Evolutionary conservation across 345 rosid genomes (phyloP), one percentile per base, ranked within the genome.

Genomic region (Hibiscus tridactylites): DNA sequence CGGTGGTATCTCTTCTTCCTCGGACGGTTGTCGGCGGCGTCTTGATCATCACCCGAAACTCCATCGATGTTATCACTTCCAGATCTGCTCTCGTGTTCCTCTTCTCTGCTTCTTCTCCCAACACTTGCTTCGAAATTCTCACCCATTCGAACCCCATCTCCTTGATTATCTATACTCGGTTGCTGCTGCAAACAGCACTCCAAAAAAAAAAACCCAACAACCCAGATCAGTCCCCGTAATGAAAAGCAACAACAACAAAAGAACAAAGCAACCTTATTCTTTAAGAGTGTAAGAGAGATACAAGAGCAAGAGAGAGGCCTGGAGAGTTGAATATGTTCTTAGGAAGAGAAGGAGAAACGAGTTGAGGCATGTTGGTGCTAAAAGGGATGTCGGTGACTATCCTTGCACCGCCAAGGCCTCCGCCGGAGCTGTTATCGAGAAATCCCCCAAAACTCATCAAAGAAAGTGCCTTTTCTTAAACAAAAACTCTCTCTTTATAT

Each of bases 1-100:
- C 99, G 98, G 90, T 96, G 98, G 80, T 92, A 91, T 77, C 98
- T 81, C 77, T 96, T 96, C 84, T 96, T 96, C 71, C 88, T 79
- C 0, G 98, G 98, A 76, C 90, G 99, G 8, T 85, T 86, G 76
- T 88, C 93, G 71, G 87, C 89, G 19, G 88, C 94, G 74, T 96
- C 99, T 75, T 80, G 95, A 69, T 96, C 98, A 64, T 96, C 99
- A 44, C 98, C 99, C 39, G 98, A 96, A 76, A 76, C 93, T 3
- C 96, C 98, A 67, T 92, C 97, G 58, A 96, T 79, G 83, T 96
- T 92, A 74, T 92, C 97, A 76, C 98, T 92, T 7, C 98, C 99
- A 86, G 99, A 92, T 92, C 99, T 96, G 77, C 99, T 83, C 19
- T 84, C 90, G 49, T 86, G 87, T 49, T 86, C 87, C 61, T 83